Base-by-base conservation (phyloP, 2,329 filamentous ascomycete genomes). In the Penicillium fuscoglaucum region DNA sequence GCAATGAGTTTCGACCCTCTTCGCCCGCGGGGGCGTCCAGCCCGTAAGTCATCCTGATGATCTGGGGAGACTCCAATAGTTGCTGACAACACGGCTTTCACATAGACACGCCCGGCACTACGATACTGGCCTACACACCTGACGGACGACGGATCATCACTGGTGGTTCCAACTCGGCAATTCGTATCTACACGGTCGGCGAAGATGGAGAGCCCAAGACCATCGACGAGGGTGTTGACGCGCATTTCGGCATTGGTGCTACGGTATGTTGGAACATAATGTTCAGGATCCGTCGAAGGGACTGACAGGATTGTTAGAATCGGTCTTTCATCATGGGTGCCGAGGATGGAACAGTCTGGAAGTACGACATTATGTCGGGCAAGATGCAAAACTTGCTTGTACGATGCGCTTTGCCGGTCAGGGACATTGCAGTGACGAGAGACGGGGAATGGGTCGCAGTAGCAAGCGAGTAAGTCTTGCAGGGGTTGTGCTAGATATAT, bases 331-430 rank as follows among this genome's bases (percentile, higher is more conserved):
- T 98, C 45, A 87, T 91, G 61, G 95, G 92, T 29, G 90, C 91
- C 21, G 93, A 99, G 75, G 93, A 98, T 77, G 95, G 96, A 70
- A 95, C 90, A n/a, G 91, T 99, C 69, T 96, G 90, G 80, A 86
- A 92, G 68, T 99, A 96, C 79, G 90, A 90, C n/a, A 83, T 97
- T 50, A 82, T 85, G 57, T 86, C 85, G 3, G 78, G 77, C 15
- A 70, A 73, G 58, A 91, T 96, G 76, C 90, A 96, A 61, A 87
- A 88, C 59, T 89, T 96, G 64, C 84, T 99, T 51, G 84, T 92
- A 28, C 87, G 95, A 63, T 90, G 88, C 58, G 88, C 91, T n/a
- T 80, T 97, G 3, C 91, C 95, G 0, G 86, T 97, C 33, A 86
- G 95, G 69, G 92, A 97, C 73, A 81, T 99, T 53, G 87, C 90